Evolutionary conservation across 2,329 filamentous ascomycete genomes (phyloP).

Genomic region (Colletotrichum costaricense): DNA sequence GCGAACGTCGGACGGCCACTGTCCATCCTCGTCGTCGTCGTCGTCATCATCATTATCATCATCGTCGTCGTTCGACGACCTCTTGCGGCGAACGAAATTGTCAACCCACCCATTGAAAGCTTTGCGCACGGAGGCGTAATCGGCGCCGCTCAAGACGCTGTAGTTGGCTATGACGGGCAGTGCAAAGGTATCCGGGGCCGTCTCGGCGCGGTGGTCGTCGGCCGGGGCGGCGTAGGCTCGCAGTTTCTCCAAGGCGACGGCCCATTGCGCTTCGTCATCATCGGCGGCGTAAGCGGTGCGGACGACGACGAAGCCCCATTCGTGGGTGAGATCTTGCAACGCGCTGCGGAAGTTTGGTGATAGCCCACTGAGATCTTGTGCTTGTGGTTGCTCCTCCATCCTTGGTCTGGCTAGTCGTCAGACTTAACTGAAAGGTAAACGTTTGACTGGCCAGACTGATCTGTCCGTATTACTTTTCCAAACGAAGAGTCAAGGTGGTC

Average conservation of each 20-base stretch:
- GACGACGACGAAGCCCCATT: conserved; percentile 8
- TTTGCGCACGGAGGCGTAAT: neutral
- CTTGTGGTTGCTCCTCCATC: neutral
- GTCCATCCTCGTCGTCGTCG: neutral
- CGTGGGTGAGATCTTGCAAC: neutral
- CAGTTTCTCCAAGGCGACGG: neutral
- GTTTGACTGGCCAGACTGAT: neutral
- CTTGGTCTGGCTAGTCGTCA: neutral
- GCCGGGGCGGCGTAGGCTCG: neutral
- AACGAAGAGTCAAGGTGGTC: neutral
- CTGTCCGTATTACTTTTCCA: too few relatives aligned
- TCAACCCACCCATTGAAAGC: neutral
- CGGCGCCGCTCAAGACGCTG: neutral
- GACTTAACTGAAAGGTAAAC: neutral
- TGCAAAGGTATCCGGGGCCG: neutral
- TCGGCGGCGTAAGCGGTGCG: neutral
- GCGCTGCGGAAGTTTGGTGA: neutral
- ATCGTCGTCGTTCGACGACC: neutral
- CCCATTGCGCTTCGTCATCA: neutral
- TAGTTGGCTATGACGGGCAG: neutral
- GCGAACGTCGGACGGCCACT: neutral
- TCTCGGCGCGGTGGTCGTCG: neutral
- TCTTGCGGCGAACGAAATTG: neutral
- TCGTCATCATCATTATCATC: neutral
- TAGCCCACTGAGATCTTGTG: neutral